Evolutionary conservation across 768 basidiomycete genomes (phyloP), one percentile per base, ranked within the genome.

Genomic region (Macrocybe gigantea): DNA sequence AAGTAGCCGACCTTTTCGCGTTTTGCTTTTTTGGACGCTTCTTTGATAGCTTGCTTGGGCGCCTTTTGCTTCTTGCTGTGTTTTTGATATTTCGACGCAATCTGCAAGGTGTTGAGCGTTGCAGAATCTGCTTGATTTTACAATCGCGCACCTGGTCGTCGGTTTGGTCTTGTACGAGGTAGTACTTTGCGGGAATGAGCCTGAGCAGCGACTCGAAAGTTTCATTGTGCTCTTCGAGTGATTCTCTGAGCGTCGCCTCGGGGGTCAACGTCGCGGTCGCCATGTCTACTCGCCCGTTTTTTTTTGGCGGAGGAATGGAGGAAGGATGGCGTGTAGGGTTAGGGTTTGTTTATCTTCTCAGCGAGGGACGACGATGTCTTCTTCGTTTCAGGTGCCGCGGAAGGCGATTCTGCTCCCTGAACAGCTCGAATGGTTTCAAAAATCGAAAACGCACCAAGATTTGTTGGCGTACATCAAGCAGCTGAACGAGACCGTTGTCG

Each of bases 131-230:
- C 31, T n/a, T 37, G 30, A 41, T 10, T 37, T 13, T 33, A n/a
- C 4, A 8, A 14, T 37, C 41, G 54, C 68, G 37, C 44, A 84
- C 88, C 74, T 84, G 80, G 50, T 85, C 85, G 44, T 85, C 80
- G 1, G 71, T 69, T 39, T 79, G 77, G 13, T 87, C 84, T 72
- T 50, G 74, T 1, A 80, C 77, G 42, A 96, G 71, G 65, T 97
- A 97, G 63, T 88, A 92, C 69, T 85, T 86, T 5, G 93, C 77
- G 0, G 95, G 95, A 47, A 97, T 96, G 40, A 96, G 78, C 36
- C 75, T 80, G 1, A 96, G 72, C 5, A 97, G 71, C 0, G 80
- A 72, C 59, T 93, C 91, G 56, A 99, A 97, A 0, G 83, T 80
- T 29, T 78, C 79, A 60, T 97, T 96, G 68, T 96, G 93, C 37